These are phyloP conservation scores for Syzygium aqueum DNA, from an alignment of 345 rosid species.

Conservation along the genomic window DNA sequence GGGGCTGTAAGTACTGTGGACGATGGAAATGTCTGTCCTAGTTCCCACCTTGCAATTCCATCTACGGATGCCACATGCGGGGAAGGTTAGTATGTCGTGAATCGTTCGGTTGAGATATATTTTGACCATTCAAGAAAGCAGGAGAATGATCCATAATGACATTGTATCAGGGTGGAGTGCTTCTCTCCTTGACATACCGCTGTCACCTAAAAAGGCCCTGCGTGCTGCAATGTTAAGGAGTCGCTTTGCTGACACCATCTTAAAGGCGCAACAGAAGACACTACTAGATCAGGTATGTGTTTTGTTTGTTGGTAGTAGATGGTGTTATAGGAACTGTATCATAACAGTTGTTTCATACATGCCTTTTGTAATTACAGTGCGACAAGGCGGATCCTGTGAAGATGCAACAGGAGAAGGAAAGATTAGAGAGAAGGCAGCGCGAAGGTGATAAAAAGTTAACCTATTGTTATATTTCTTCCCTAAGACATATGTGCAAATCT, in stretches of 20 bases:
- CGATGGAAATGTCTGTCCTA: conserved; percentile 36
- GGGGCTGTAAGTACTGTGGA: conserved; percentile 60
- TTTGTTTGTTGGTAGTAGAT: background rate
- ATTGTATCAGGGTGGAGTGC: conserved; percentile 34
- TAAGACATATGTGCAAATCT: background rate
- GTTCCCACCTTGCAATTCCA: conserved; percentile 30
- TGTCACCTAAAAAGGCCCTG: conserved; percentile 71
- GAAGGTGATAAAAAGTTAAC: conserved; percentile 42
- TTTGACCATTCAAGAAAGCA: background rate
- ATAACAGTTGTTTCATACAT: background rate
- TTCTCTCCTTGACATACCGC: conserved; percentile 24
- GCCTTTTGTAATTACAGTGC: conserved; percentile 24
- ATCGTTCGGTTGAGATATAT: background rate
- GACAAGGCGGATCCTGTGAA: conserved; percentile 51
- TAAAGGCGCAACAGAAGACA: conserved; percentile 62
- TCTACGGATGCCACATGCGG: conserved; percentile 21
- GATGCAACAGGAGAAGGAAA: conserved; percentile 55
- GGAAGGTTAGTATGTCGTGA: conserved; percentile 31
- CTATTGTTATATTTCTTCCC: background rate
- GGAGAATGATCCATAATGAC: background rate
- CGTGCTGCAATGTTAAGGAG: conserved; percentile 71
- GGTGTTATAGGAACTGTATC: background rate
- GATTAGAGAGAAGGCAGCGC: conserved; percentile 54
- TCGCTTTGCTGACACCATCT: conserved; percentile 69
- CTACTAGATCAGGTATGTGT: conserved; percentile 44